Base-by-base conservation (phyloP, 805 yeast genomes). In the Tetrapisispora namnaoensis region DNA sequence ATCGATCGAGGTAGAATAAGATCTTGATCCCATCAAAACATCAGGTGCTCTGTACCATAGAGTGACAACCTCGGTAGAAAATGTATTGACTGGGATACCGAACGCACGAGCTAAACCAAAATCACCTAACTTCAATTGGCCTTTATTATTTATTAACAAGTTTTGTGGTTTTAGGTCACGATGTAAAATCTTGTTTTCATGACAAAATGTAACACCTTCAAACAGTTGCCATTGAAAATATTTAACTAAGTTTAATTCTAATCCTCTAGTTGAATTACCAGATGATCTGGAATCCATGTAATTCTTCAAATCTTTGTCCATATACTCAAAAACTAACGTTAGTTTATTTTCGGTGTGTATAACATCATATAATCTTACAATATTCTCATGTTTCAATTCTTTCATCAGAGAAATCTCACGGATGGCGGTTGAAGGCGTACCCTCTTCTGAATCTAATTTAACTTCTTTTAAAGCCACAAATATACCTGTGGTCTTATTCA, bases 31-130 rank as follows among this genome's bases (percentile, higher is more conserved):
- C 55, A 93, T 77, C 52, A 93, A 72, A 49, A 93, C 87, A 69
- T 93, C 99, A 3, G 99, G 99, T 0, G 97, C 88, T 56, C 99
- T 76, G 67, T 93, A 93, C 99, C 99, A 93, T 57, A 93, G 72
- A 0, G 99, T 93, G 44, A 93, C 99, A 43, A 93, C 98, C 67
- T 93, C 99, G 69, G 93, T 97, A 13, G 99, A 91, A 63, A 91
- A 93, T 1, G 96, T 95, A 61, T 96, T 79, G 52, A 93, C 78
- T 1, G 99, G 99, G 14, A 93, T 96, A 46, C 99, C 99, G 67
- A 89, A 93, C 0, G 97, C 98, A 53, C 99, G 74, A 0, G 99
- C 99, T 46, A 93, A 74, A 34, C 99, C 99, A 64, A 93, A 93
- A 70, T 93, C 95, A 1, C 90, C 93, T 45, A 85, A 72, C 65